A percentile compares a stretch with the other conserved stretches of the same genome.
phyloP scores from a whole-genome alignment of 2,329 filamentous ascomycete species.

The Trichophyton schoenleinii region DNA sequence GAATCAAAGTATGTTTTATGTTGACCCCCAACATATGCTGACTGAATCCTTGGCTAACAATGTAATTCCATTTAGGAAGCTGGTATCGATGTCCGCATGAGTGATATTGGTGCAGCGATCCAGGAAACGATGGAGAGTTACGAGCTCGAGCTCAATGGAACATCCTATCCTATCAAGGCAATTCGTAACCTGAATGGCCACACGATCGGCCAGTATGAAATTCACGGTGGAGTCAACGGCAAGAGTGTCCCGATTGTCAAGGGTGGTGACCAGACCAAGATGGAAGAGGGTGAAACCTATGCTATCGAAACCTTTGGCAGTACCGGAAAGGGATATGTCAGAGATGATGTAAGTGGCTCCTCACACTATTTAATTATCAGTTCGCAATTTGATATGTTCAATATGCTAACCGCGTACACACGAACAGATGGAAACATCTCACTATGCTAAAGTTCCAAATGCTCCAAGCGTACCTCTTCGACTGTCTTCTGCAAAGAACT shows the following conservation, averaged over 20 bases:
- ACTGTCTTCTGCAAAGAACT: conserved; percentile 67
- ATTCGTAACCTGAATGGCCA: conserved; percentile 83
- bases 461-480: conserved; percentile 64
- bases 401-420: neutral
- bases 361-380: neutral
- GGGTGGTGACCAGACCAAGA: conserved; percentile 76
- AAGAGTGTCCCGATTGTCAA: conserved; percentile 94
- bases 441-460: conserved; percentile 67
- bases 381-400: conserved; percentile 8
- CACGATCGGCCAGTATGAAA: conserved; percentile 77
- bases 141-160: conserved; percentile 71
- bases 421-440: conserved; percentile 60
- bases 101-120: conserved; percentile 70
- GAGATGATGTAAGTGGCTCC: conserved; percentile 56
- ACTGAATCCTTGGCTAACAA: neutral
- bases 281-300: conserved; percentile 94
- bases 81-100: conserved; percentile 80
- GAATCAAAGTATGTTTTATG: conserved; percentile 46
- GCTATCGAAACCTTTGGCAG: conserved; percentile 94
- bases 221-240: conserved; percentile 74
- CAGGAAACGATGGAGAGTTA: conserved; percentile 92
- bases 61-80: conserved; percentile 47
- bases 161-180: conserved; percentile 65
- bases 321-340: conserved; percentile 77
- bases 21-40: neutral